Evolutionary conservation across 345 rosid species (phyloP), one percentile per base, ranked within the genome.

Genomic region (Eucalyptus paniculata): DNA sequence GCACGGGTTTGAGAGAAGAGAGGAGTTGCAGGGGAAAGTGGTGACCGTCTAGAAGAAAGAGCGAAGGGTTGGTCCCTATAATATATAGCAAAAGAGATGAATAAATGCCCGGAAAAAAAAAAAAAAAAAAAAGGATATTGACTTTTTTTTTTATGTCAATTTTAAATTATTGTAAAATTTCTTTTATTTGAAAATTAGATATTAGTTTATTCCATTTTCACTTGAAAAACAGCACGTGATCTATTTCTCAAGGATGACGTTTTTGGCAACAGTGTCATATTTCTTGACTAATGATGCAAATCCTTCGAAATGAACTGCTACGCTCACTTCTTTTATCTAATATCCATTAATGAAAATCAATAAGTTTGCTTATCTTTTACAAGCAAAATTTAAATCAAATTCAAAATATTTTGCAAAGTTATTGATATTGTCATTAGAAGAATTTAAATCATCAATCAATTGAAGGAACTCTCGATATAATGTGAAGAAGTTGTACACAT

Each of bases 251-350:
- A 24, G 45, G 45, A 37, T 10, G 28, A 19, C 3, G 26, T 18
- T 16, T n/a, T 67, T n/a, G 23, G 4, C 23, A 34, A 69, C 4
- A 4, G 1, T 32, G 23, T 32, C 3, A 15, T 32, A 65, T 16
- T 15, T n/a, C 21, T n/a, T 7, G 18, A n/a, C 19, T n/a, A 14
- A 65, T n/a, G 2, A 17, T n/a, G 77, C 32, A 62, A 62, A 62
- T 6, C 2, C 0, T n/a, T n/a, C 10, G 0, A 65, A 7, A 15
- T 8, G 3, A 34, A 3, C 3, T 5, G 9, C 0, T 17, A 2
- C 2, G 0, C 44, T 69, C 7, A 6, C 81, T 69, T 32, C 24
- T 69, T 34, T 69, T 32, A n/a, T 65, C 21, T 7, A n/a, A 16
- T 17, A n/a, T 19, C 12, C 2, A 18, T 67, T 69, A 34, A 18